These are phyloP conservation scores for Diaporthe caulivora DNA, from an alignment of 2,329 filamentous ascomycete genomes.

Conservation along the genomic window DNA sequence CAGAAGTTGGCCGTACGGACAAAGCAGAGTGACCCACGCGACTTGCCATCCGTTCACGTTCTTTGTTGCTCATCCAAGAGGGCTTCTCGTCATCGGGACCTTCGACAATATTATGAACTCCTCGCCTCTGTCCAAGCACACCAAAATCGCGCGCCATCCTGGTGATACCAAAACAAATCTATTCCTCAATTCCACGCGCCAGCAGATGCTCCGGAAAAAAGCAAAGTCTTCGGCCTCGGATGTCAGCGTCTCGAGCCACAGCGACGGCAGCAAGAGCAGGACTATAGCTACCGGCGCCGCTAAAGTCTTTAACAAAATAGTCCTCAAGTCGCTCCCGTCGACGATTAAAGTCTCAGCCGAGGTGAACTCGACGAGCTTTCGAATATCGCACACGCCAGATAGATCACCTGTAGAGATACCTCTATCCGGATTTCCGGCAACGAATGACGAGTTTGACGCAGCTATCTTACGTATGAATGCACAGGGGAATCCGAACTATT, in stretches of 20 bases:
- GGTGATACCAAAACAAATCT: background rate
- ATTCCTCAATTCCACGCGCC: background rate
- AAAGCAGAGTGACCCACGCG: constrained; percentile 31
- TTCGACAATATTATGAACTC: constrained; percentile 1
- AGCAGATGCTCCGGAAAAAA: constrained; percentile 22
- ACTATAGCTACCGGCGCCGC: constrained; percentile 16
- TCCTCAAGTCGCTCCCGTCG: constrained; percentile 16
- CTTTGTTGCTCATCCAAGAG: constrained; percentile 29
- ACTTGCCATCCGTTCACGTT: constrained; percentile 4
- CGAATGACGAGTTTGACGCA: constrained; percentile 33
- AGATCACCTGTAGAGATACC: background rate
- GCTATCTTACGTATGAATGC: constrained; percentile 20
- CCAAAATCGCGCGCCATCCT: no score
- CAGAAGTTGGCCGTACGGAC: constrained; percentile 11
- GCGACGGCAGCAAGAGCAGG: background rate
- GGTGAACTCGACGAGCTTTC: constrained; percentile 7
- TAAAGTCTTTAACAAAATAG: constrained; percentile 31
- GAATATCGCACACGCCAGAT: constrained; percentile 35
- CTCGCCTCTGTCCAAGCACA: background rate
- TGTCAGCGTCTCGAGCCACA: constrained; percentile 14
- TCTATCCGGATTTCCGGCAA: constrained; percentile 21
- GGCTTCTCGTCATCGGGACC: background rate
- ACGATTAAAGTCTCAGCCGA: background rate
- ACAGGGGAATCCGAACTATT: background rate
- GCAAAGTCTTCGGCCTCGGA: constrained; percentile 5